Percentiles rank a stretch among this genome's conserved stretches.
Evolutionary conservation across 208 protist genomes (phyloP).

Genomic region (Paratrypanosoma confusum): DNA sequence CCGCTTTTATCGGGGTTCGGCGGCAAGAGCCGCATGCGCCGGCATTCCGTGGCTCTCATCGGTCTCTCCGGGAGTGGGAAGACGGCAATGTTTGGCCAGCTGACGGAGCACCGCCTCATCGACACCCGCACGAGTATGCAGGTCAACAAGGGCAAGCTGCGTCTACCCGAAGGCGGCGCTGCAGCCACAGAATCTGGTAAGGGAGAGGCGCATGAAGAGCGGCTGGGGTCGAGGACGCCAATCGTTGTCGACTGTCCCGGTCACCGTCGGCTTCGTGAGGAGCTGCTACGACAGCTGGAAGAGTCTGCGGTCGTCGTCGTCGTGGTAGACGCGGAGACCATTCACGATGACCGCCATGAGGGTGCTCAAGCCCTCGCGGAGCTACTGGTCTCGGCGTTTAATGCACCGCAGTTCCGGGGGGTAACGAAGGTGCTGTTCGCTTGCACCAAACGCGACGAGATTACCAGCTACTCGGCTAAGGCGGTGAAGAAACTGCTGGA

Average conservation of each 20-base stretch:
- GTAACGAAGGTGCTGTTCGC: conserved; percentile 48
- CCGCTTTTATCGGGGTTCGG: no score
- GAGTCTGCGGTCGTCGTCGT: conserved; percentile 51
- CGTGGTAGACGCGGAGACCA: conserved; percentile 58
- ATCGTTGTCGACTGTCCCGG: conserved; percentile 66
- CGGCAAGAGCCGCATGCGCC: no score
- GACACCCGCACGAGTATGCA: conserved; percentile 54
- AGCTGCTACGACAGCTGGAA: conserved; percentile 26
- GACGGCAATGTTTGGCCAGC: conserved; percentile 61
- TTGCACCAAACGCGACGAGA: conserved; percentile 75
- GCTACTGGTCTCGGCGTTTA: conserved; percentile 37
- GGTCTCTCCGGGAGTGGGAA: conserved; percentile 66
- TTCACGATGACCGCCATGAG: conserved; percentile 62
- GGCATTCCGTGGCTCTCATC: conserved; percentile 29
- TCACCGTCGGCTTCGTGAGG: conserved; percentile 52
- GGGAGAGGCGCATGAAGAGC: no score
- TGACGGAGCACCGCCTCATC: conserved; percentile 14
- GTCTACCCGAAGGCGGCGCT: background rate
- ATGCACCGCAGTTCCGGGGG: conserved; percentile 59
- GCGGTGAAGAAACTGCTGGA: conserved; percentile 67
- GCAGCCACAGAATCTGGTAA: no score
- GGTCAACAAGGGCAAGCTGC: conserved; percentile 23
- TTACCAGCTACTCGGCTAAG: conserved; percentile 70
- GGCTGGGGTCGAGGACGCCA: no score
- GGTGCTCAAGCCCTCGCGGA: conserved; percentile 65